These are phyloP conservation scores for Colletotrichum gloeosporioides DNA, from an alignment of 2,329 filamentous ascomycete genomes.

Conservation along the genomic window DNA sequence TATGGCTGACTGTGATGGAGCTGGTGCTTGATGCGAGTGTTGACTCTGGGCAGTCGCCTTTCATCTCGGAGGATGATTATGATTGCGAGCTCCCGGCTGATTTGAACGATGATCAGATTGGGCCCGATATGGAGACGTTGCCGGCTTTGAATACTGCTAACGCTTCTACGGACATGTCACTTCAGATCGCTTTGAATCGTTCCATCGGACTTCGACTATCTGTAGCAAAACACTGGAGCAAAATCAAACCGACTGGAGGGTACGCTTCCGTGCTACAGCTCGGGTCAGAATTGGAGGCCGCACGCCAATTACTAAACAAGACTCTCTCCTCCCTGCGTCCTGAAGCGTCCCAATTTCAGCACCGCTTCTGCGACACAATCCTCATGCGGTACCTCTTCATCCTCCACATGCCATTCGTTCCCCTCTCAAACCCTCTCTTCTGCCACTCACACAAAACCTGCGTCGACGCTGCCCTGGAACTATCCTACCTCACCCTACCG, in stretches of 20 bases:
- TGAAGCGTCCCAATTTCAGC: slow-evolving; percentile 43
- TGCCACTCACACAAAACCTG: slow-evolving; percentile 59
- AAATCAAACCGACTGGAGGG: slow-evolving; percentile 43
- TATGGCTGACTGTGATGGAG: slow-evolving; percentile 33
- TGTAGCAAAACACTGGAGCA: slow-evolving; percentile 51
- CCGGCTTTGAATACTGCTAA: slow-evolving; percentile 23
- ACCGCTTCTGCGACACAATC: slow-evolving; percentile 45
- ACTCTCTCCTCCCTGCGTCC: slow-evolving; percentile 24
- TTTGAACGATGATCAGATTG: slow-evolving; percentile 55
- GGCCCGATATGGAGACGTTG: slow-evolving; percentile 32
- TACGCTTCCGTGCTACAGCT: slow-evolving; percentile 53
- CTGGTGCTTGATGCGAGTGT: not conserved
- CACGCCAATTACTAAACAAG: slow-evolving; percentile 39
- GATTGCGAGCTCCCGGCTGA: slow-evolving; percentile 56
- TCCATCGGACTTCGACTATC: slow-evolving; percentile 48
- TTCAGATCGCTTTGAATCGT: slow-evolving; percentile 50
- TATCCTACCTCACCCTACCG: slow-evolving; percentile 26
- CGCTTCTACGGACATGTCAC: slow-evolving; percentile 52
- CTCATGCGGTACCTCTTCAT: slow-evolving; percentile 53
- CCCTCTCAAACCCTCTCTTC: slow-evolving; percentile 47
- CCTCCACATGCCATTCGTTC: slow-evolving; percentile 58
- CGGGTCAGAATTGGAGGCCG: slow-evolving; percentile 47
- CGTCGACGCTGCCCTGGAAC: slow-evolving; percentile 39
- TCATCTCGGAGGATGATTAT: slow-evolving; percentile 51
- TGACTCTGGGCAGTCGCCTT: slow-evolving; percentile 32